These are phyloP conservation scores for Leptographium flavum DNA, from an alignment of 2,329 filamentous ascomycete genomes.

Conservation along the genomic window DNA sequence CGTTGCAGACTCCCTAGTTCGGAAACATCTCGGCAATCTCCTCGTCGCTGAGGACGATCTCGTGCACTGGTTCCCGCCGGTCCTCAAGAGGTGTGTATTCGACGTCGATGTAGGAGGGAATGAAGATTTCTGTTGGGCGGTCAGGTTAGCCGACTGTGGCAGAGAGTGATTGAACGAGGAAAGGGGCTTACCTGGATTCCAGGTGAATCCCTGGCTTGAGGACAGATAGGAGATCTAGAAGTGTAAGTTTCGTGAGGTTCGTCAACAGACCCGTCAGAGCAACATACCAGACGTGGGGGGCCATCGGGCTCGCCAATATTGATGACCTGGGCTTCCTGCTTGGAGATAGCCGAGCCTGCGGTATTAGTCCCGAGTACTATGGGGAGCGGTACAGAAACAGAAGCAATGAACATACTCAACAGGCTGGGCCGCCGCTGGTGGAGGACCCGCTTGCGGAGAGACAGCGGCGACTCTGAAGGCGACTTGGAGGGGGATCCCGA, in stretches of 20 bases:
- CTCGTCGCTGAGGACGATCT: conserved; percentile 65
- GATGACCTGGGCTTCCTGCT: conserved; percentile 67
- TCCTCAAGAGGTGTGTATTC: conserved; percentile 64
- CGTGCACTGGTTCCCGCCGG: conserved; percentile 61
- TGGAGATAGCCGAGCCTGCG: conserved; percentile 54
- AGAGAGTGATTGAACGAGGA: too few relatives aligned
- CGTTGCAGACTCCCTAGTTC: conserved; percentile 23
- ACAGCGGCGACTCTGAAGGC: conserved; percentile 27
- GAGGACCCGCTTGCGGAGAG: conserved; percentile 25
- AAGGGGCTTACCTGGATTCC: conserved; percentile 53
- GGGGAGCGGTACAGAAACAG: background rate
- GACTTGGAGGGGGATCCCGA: conserved; percentile 42
- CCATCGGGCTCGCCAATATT: conserved; percentile 63
- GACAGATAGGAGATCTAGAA: conserved; percentile 64
- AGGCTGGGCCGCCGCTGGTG: conserved; percentile 47
- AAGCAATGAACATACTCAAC: conserved; percentile 34
- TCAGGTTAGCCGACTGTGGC: too few relatives aligned
- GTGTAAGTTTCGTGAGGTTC: background rate
- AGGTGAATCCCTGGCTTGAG: conserved; percentile 66
- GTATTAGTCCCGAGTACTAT: background rate
- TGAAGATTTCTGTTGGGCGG: conserved; percentile 56
- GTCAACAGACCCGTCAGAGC: too few relatives aligned
- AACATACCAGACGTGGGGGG: conserved; percentile 53
- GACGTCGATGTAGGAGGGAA: conserved; percentile 63
- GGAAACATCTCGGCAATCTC: conserved; percentile 57